Evolutionary conservation across 495 filamentous ascomycete species (phyloP), one percentile per base, ranked within the genome.

Genomic region (Aspergillus coremiiformis): DNA sequence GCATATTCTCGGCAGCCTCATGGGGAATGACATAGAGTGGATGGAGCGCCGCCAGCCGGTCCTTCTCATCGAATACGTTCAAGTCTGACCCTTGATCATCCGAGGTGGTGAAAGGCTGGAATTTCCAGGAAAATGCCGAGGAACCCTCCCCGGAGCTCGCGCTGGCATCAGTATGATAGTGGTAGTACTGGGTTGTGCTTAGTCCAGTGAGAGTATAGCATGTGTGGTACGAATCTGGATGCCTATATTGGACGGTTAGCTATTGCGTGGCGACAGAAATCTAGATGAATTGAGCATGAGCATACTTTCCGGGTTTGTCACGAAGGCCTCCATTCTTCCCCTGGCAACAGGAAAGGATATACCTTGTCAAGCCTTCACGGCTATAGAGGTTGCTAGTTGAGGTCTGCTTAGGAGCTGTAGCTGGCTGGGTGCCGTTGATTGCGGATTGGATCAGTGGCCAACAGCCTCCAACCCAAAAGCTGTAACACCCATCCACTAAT

Each of bases 401-500:
- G 12, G 55, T 47, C 26, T 52, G 37, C 12, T 61, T 58, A 24
- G 55, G 57, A 12, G 45, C 58, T 30, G 47, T 44, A 7, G 55
- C 54, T 29, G 53, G 41, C 32, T 69, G 72, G 35, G 71, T 67
- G 4, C 80, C 82, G 50, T 77, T 69, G 32, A 91, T 68, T 43
- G 83, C 84, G n/a, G 88, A 90, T 64, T 95, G 85, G 51, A 97
- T 68, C 53, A 98, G 67, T 32, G 92, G 83, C 84, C 90, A 98
- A 67, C 91, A 96, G 24, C 84, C 87, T 5, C 94, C 93, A 9
- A 96, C 86, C 93, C 93, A 98, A 60, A 95, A 90, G 67, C 87
- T 92, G 69, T 98, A 97, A 66, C 93, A 98, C 44, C 92, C 93
- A 68, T 98, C 93, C 20, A 97, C 91, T 7, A 98, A 77, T 69